These are phyloP conservation scores for Xerocomus minutiporus DNA, from an alignment of 1,284 basidiomycete species.

Conservation along the genomic window DNA sequence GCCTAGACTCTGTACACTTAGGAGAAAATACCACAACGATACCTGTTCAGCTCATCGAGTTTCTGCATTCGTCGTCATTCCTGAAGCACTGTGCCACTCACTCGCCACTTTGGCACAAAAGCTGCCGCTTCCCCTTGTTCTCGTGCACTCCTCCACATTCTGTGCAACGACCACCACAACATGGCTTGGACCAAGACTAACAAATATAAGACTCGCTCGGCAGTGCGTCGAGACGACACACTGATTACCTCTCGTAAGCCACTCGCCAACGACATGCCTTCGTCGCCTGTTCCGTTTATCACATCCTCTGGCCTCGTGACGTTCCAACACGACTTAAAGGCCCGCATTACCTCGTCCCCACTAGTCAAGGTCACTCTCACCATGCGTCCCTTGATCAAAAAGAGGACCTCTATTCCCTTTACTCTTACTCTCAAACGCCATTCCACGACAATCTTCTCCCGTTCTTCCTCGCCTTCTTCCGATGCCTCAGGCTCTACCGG, in stretches of 20 bases:
- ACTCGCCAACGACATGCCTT: slow-evolving; percentile 21
- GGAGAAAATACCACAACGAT: slow-evolving; percentile 16
- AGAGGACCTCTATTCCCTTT: slow-evolving; percentile 27
- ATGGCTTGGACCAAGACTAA: slow-evolving; percentile 18
- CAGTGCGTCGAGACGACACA: slow-evolving; percentile 10
- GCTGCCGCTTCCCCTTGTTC: slow-evolving; percentile 7
- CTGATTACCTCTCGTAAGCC: slow-evolving; percentile 16
- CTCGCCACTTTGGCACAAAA: slow-evolving; percentile 18
- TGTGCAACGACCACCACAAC: slow-evolving; percentile 16
- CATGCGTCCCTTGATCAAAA: slow-evolving; percentile 28
- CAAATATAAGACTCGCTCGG: slow-evolving; percentile 18
- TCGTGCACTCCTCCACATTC: slow-evolving; percentile 12
- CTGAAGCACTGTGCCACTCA: slow-evolving; percentile 9
- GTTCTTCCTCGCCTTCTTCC: slow-evolving; percentile 18
- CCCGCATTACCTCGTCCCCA: slow-evolving; percentile 23
- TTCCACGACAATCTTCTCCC: slow-evolving; percentile 25
- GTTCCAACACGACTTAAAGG: slow-evolving; percentile 29
- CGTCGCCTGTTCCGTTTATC: slow-evolving; percentile 26
- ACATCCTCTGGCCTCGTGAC: slow-evolving; percentile 26
- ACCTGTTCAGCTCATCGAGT: slow-evolving; percentile 5
- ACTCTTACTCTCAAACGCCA: slow-evolving; percentile 25
- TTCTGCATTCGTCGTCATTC: slow-evolving; percentile 11
- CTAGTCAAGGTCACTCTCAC: slow-evolving; percentile 27
- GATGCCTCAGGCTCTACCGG: slow-evolving; percentile 8
- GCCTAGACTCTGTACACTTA: slow-evolving; percentile 14